phyloP scores from a whole-genome alignment of 345 rosid genomes.

The Pistacia integerrima region DNA sequence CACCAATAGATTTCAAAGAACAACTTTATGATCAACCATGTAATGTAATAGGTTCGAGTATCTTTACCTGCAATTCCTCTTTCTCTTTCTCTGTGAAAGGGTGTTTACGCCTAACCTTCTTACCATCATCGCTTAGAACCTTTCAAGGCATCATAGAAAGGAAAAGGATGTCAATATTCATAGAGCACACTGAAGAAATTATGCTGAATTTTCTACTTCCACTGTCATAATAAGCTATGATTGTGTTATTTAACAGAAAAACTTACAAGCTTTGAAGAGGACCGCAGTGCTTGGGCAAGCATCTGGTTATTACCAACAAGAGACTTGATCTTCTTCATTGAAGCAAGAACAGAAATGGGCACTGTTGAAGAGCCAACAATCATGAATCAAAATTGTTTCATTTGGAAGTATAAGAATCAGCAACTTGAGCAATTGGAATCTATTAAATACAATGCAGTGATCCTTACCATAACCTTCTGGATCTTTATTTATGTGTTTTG shows the following conservation, averaged over 20 bases:
- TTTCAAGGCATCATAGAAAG: constrained; percentile 22
- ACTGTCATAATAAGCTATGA: not conserved
- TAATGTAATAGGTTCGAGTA: not conserved
- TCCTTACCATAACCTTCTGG: constrained; percentile 89
- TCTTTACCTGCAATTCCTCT: constrained; percentile 73
- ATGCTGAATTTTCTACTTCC: not conserved
- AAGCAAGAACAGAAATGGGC: constrained; percentile 67
- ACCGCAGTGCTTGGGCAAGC: constrained; percentile 73
- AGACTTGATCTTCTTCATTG: constrained; percentile 85
- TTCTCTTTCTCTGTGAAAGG: constrained; percentile 82
- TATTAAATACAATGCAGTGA: not conserved
- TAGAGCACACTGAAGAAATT: not conserved
- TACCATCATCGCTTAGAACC: constrained; percentile 76
- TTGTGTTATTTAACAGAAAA: constrained; percentile 13
- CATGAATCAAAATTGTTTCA: not conserved
- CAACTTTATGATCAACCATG: not conserved
- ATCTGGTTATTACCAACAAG: constrained; percentile 57
- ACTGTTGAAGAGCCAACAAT: constrained; percentile 38
- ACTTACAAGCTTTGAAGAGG: constrained; percentile 85
- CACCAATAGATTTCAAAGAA: not conserved
- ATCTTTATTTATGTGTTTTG: constrained; percentile 79
- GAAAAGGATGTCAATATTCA: not conserved
- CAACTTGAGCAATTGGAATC: not conserved
- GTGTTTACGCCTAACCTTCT: constrained; percentile 70
- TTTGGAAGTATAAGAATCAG: not conserved